These are phyloP conservation scores for Cinnamomum micranthum DNA, from an alignment of 164 flowering plant genomes.

Conservation along the genomic window DNA sequence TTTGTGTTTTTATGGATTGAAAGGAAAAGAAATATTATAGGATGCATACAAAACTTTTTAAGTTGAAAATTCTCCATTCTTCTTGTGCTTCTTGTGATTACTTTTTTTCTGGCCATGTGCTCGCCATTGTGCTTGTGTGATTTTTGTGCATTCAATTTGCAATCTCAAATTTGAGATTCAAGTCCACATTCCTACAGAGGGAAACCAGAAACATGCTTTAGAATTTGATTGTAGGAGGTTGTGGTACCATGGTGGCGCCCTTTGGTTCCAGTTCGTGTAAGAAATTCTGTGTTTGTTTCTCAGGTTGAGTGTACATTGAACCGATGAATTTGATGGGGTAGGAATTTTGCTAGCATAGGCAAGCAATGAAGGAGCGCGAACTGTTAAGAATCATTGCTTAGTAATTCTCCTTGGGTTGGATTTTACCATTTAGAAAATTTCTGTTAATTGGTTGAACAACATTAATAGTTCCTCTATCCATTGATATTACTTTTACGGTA, in stretches of 20 bases:
- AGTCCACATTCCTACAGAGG: neutral
- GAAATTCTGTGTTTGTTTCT: neutral
- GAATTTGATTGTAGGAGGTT: neutral
- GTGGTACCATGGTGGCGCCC: neutral
- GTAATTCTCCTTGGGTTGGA: neutral
- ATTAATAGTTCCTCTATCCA: neutral
- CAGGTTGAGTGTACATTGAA: too few species aligned
- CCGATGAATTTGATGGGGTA: neutral
- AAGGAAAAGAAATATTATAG: too few species aligned
- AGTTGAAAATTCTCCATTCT: too few species aligned
- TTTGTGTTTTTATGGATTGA: too few species aligned
- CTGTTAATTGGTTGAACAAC: neutral
- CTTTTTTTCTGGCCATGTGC: too few species aligned
- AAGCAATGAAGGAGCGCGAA: neutral
- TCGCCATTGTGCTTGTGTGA: too few species aligned
- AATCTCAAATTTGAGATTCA: neutral
- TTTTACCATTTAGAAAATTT: neutral
- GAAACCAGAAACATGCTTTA: neutral
- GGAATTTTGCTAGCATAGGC: neutral
- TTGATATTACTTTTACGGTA: neutral
- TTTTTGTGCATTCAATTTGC: too few species aligned
- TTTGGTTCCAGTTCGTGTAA: neutral
- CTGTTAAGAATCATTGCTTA: neutral
- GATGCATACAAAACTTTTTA: too few species aligned
- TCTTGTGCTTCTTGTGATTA: too few species aligned